Percentiles rank a stretch among this genome's conserved stretches.
Evolutionary conservation across 1,284 basidiomycete species (phyloP).

Genomic region (Neolentinus lepideus): DNA sequence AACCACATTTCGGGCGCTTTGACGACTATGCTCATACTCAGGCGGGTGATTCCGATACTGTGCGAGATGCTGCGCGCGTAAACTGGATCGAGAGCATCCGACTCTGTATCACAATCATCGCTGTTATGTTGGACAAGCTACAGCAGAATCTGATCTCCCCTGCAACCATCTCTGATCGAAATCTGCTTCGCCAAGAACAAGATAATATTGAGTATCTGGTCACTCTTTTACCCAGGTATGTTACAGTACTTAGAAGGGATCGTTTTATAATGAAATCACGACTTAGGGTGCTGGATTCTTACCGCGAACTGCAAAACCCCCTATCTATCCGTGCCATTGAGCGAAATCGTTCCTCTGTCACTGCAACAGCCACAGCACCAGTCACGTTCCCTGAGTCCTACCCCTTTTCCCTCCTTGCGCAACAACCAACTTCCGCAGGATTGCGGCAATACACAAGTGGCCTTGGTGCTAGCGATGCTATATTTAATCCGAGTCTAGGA

Average conservation of each 20-base stretch:
- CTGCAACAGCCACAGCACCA: conserved; percentile 59
- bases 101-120: conserved; percentile 78
- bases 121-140: conserved; percentile 88
- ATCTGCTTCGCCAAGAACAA: conserved; percentile 72
- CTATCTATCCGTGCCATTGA: conserved; percentile 67
- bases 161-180: conserved; percentile 52
- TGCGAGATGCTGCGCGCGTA: conserved; percentile 71
- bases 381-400: conserved; percentile 92
- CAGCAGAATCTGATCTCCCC: conserved; percentile 77
- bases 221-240: conserved; percentile 81
- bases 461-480: conserved; percentile 17
- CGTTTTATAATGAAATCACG: no score
- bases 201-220: conserved; percentile 91
- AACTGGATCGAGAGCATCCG: conserved; percentile 88
- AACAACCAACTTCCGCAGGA: conserved; percentile 44
- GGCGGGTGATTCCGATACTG: conserved; percentile 55
- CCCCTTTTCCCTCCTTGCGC: conserved; percentile 81
- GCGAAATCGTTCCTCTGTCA: conserved; percentile 53
- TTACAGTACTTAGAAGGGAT: background rate
- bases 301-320: conserved; percentile 73
- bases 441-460: conserved; percentile 28
- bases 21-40: conserved; percentile 69
- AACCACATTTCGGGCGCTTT: conserved; percentile 90
- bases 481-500: conserved; percentile 78
- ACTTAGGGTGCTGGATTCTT: conserved; percentile 71